Base-by-base conservation (phyloP, 768 basidiomycete genomes). In the Suillus discolor region DNA sequence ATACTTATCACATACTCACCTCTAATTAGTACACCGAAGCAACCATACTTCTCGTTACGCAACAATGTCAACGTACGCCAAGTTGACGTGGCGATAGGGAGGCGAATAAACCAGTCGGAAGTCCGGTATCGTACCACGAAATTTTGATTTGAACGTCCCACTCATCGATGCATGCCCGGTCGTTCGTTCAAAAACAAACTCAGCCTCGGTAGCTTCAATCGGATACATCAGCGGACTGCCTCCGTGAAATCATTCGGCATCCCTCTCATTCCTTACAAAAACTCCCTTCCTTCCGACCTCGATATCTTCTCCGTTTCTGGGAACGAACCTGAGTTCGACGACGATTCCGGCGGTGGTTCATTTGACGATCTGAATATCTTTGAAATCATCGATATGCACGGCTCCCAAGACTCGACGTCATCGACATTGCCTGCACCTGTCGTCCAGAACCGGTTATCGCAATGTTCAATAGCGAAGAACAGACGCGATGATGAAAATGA, bases 401-500 rank as follows among this genome's bases (percentile, higher is more conserved):
- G 45, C 42, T 36, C 54, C 13, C 47, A 54, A 0, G 34, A 61
- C 16, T 45, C 57, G 45, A 67, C 55, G 18, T 41, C 38, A 9
- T 44, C 41, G 1, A 5, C 65, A 0, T 57, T 66, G 2, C 59
- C 67, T 3, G 23, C 63, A 4, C 62, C 65, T n/a, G 63, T 36
- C 3, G 23, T 57, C 8, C 67, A 68, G n/a, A 65, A 39, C 4
- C 54, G 38, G 31, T 54, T 42, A 9, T 44, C 61, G 11, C 59
- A 25, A 25, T 55, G 45, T 25, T 64, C 64, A 28, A 65, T 44
- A 2, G 18, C 41, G 11, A 63, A 45, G 39, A 54, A 49, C 1
- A 0, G n/a, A 23, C 54, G 4, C 28, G 75, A 77, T 4, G 34
- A 71, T 65, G 72, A 75, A 31, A 61, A 65, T 15, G 44, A 28